Base-by-base conservation (phyloP, 1,139 yeast genomes). In the Geotrichum australiense region DNA sequence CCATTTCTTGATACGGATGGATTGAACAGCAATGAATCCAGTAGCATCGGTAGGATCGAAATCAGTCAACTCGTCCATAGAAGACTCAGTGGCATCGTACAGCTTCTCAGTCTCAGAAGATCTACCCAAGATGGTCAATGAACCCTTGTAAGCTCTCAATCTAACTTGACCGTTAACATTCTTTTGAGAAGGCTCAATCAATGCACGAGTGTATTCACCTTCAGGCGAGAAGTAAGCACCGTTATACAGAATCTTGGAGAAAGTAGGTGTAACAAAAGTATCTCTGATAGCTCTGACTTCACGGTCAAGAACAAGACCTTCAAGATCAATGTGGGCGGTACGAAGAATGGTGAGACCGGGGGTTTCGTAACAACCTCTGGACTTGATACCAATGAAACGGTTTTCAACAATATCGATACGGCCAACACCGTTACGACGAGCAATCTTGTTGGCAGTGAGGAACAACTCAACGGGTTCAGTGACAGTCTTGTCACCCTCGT, bases 391-490 rank as follows among this genome's bases (percentile, higher is more conserved):
- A 61, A 91, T 91, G 67, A 91, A 91, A 74, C 98, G 85, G 75
- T 91, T 87, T 72, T 91, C 98, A 54, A 91, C 98, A 61, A 91
- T 91, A 69, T 91, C 98, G 63, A 91, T 83, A 76, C 98, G 86
- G 65, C 98, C 98, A 51, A 91, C 96, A 73, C 98, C 98, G 65
- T 91, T 87, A 74, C 96, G 86, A 76, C 98, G 89, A 47, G 96
- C 98, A 61, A 91, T 74, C 56, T 86, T 79, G 66, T 93, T 89
- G 51, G 96, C 96, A 54, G 87, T 84, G 55, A 84, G 69, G 76
- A 91, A 91, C 56, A 91, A 72, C 57, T 89, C 96, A 50, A 89
- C 91, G 39, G 97, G 91, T 49, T 83, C 93, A 43, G 93, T 76
- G 52, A 81, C 75, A 49, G 66, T 68, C 55, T 80, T 80, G 47